Evolutionary conservation across 2,329 filamentous ascomycete species (phyloP), one percentile per base, ranked within the genome.

Genomic region (Colletotrichum liaoningense): DNA sequence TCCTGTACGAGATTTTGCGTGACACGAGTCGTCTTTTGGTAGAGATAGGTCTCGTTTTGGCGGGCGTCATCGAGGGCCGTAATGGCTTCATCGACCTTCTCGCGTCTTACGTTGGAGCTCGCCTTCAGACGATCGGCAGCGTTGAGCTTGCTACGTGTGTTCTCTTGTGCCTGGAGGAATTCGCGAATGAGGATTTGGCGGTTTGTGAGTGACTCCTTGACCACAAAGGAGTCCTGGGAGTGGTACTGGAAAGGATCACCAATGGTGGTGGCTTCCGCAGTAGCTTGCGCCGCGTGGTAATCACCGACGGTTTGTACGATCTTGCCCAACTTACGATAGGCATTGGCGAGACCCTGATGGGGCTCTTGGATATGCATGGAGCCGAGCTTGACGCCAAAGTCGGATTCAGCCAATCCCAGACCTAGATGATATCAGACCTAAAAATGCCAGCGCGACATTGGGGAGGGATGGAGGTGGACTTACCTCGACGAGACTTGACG

Each of bases 1-100:
- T 99, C 97, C 70, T 93, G 90, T 1, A 98, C 88, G 2, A 99
- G 89, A 81, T 98, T 98, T 59, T 92, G 88, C 0, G 97, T 98
- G 11, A 99, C 96, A 60, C 94, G 91, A 74, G 95, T 92, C 0
- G 95, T 97, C 85, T 98, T 98, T 78, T 94, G 91, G 74, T 91
- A 90, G 28, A 99, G 90, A 79, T 95, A 94, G 16, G 91, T 87
- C 84, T 99, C 97, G 77, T 94, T 91, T 75, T 90, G 92, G 68
- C 93, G 90, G 4, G 97, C 97, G 80, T 98, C 97, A 75, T 98
- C 95, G 5, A 98, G 89, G 5, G 95, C 90, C 22, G 92, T 89
- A 79, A 99, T 97, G n/a, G 97, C 97, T 83, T 99, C 97, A 81
- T 99, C 97, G 33, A 98, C 97, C 85, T 98, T 99, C 80, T 99